phyloP scores from a whole-genome alignment of 164 flowering plant genomes.

The Taxillus chinensis region DNA sequence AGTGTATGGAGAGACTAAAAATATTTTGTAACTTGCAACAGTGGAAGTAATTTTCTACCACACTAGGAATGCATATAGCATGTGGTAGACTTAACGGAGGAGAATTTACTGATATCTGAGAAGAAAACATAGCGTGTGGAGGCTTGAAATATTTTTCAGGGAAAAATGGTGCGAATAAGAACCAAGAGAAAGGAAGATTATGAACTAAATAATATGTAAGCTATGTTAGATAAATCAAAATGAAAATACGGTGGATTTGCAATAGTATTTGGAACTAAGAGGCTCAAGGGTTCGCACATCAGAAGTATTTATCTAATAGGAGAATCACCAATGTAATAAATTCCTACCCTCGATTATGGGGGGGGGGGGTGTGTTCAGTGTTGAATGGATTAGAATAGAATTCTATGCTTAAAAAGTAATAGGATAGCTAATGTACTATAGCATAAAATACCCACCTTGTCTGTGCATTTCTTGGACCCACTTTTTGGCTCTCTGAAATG shows the following conservation, averaged over 20 bases:
- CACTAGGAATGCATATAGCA: background rate
- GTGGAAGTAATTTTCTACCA: background rate
- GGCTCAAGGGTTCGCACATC: background rate
- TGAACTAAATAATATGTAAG: too few relatives aligned
- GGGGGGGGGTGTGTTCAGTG: too few relatives aligned
- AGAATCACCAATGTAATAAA: background rate
- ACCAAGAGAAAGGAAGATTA: too few relatives aligned
- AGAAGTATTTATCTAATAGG: background rate
- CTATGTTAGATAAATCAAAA: background rate
- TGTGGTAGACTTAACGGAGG: background rate
- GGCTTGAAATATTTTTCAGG: background rate
- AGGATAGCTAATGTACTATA: background rate
- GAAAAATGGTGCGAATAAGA: background rate
- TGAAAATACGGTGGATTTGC: background rate
- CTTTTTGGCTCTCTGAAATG: slow-evolving; percentile 27
- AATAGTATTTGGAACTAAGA: background rate
- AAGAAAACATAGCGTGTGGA: background rate
- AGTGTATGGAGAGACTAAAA: too few relatives aligned
- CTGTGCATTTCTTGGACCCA: slow-evolving; percentile 33
- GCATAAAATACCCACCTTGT: slow-evolving; percentile 20
- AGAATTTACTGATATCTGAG: background rate
- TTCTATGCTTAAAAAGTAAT: too few relatives aligned
- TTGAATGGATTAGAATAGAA: too few relatives aligned
- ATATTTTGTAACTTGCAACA: background rate
- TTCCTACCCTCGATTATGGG: background rate